Base-by-base conservation (phyloP, 1,284 basidiomycete species). In the Kwoniella shivajii region DNA sequence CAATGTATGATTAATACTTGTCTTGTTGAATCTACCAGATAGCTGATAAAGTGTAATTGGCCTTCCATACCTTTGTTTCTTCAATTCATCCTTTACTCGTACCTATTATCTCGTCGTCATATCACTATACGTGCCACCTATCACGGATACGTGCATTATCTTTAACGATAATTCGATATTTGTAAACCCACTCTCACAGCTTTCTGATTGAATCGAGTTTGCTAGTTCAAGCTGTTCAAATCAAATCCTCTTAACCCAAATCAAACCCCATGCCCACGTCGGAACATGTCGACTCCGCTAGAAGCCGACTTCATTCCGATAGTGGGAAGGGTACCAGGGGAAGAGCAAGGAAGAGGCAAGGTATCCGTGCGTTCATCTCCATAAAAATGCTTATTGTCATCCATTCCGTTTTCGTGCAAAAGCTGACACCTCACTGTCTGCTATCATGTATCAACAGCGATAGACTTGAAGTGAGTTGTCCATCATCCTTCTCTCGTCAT, bases 241-340 rank as follows among this genome's bases (percentile, higher is more conserved):
- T 7, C 11, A n/a, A 33, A 47, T 18, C 16, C 18, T 9, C 16
- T 11, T 33, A 29, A 10, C 45, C 22, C 26, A 14, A 26, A 36
- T 13, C 27, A 48, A 18, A 42, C 48, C 34, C 41, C 59, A 67
- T 67, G 65, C 60, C 65, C 54, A 47, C 54, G 47, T 61, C 59
- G 59, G 65, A 63, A 39, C 44, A 67, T 67, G 65, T 59, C 61
- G 54, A 61, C 52, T 20, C 36, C 45, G 18, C 47, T 18, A 30
- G 45, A 45, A 43, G 46, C 20, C 49, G 52, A 58, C 45, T 47
- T 24, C 48, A 26, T 48, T 54, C 55, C 38, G 55, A 57, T 38
- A 36, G 43, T 24, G 59, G 47, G 39, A 53, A 31, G 39, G 50
- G 50, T 42, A 30, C 22, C n/a, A 43, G 39, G 31, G 42, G 46